Evolutionary conservation across 2,329 filamentous ascomycete species (phyloP).

Genomic region (Ilyonectria mors-panacis): DNA sequence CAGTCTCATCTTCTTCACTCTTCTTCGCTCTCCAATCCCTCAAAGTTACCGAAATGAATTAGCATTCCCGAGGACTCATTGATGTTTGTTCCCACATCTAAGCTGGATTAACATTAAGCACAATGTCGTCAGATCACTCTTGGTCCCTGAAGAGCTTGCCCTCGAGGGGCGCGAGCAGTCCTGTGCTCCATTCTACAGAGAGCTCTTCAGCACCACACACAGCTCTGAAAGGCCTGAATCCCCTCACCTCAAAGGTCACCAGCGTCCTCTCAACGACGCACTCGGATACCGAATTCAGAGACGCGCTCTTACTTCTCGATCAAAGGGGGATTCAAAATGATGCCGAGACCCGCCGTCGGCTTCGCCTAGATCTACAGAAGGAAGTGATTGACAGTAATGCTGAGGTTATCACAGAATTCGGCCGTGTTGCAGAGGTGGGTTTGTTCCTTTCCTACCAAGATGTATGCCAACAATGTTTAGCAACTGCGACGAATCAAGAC

Average conservation of each 20-base stretch:
- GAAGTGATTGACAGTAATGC: slow-evolving; percentile 96
- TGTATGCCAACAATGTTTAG: slow-evolving; percentile 60
- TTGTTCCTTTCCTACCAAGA: slow-evolving; percentile 5
- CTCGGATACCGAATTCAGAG: slow-evolving; percentile 90
- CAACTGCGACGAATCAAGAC: slow-evolving; percentile 89
- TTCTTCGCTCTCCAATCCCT: background rate
- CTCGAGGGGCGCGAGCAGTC: slow-evolving; percentile 45
- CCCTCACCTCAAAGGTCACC: slow-evolving; percentile 85
- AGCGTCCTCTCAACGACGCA: slow-evolving; percentile 92
- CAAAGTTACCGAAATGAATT: slow-evolving; percentile 28
- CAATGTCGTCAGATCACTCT: slow-evolving; percentile 40
- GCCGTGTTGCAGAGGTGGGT: slow-evolving; percentile 86
- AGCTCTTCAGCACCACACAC: slow-evolving; percentile 86
- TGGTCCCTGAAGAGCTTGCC: slow-evolving; percentile 41
- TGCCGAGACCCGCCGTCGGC: slow-evolving; percentile 81
- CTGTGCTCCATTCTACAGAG: slow-evolving; percentile 80
- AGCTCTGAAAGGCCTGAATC: slow-evolving; percentile 66
- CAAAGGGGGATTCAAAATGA: slow-evolving; percentile 79
- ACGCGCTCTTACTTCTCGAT: slow-evolving; percentile 86
- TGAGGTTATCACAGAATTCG: slow-evolving; percentile 89
- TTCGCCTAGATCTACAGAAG: slow-evolving; percentile 88
- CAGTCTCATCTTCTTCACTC: background rate
- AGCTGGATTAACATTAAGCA: slow-evolving; percentile 21
- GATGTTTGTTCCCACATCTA: slow-evolving; percentile 12
- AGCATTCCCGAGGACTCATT: slow-evolving; percentile 5